Percentiles rank a stretch among this genome's conserved stretches.
Evolutionary conservation across 176 grass and related monocot species (phyloP).

Genomic region (Zea mays): Zm-B73-REFERENCE-NAM-5.0 NC_050103.1:104836501-104837000

Average conservation of each 20-base stretch:
- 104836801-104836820: too few species aligned
- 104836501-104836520: too few species aligned
- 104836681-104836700: constrained; percentile 31
- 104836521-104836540: neutral
- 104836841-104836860: constrained; percentile 1
- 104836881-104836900: neutral
- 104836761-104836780: neutral
- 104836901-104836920: neutral
- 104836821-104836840: neutral
- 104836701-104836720: neutral
- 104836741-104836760: neutral
- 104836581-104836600: constrained; percentile 15
- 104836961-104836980: neutral
- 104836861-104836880: neutral
- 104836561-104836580: neutral
- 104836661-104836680: constrained; percentile 30
- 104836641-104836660: neutral
- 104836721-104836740: neutral
- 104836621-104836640: neutral
- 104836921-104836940: too few species aligned
- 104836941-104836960: too few species aligned
- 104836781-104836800: neutral
- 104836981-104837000: too few species aligned
- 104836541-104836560: neutral
- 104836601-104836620: neutral